Conservation (phyloP, 257 asterid genomes). For the Avicennia marina region DNA sequence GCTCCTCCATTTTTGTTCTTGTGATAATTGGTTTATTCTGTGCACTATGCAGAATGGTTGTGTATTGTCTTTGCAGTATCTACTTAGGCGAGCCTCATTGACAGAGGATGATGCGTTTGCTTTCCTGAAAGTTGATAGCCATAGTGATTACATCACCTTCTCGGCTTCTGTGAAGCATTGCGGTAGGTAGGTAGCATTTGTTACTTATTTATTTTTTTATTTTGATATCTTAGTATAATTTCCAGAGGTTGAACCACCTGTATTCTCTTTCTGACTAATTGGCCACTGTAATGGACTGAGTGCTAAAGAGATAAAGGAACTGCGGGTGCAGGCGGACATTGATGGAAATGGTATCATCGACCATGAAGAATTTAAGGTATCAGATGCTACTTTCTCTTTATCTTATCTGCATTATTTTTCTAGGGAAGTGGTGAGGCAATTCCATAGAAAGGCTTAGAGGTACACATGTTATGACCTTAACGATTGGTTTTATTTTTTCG, state of each 20-base stretch:
- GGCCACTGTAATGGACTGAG: constrained; percentile 88
- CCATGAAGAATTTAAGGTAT: constrained; percentile 82
- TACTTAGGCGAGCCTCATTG: constrained; percentile 51
- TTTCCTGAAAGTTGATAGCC: constrained; percentile 53
- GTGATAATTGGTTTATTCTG: no score
- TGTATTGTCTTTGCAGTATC: constrained; percentile 65
- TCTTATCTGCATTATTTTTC: no score
- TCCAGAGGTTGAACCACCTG: no score
- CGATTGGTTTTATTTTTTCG: not conserved
- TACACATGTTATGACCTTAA: no score
- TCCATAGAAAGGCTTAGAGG: no score
- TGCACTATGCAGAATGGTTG: no score
- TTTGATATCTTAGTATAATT: no score
- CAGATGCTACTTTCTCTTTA: not conserved
- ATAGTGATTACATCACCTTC: constrained; percentile 51
- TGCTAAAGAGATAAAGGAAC: constrained; percentile 65
- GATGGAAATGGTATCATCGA: constrained; percentile 78
- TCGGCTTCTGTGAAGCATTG: constrained; percentile 56
- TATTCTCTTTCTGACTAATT: no score
- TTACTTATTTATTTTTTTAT: no score
- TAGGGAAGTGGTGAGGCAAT: no score
- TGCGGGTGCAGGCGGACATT: constrained; percentile 84
- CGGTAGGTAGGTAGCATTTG: constrained; percentile 38
- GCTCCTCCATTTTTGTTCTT: no score
- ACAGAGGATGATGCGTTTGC: constrained; percentile 60